A percentile compares a stretch with the other conserved stretches of the same genome.
Conservation (phyloP, 345 rosid genomes). For the Eutrema yunnanense region DNA sequence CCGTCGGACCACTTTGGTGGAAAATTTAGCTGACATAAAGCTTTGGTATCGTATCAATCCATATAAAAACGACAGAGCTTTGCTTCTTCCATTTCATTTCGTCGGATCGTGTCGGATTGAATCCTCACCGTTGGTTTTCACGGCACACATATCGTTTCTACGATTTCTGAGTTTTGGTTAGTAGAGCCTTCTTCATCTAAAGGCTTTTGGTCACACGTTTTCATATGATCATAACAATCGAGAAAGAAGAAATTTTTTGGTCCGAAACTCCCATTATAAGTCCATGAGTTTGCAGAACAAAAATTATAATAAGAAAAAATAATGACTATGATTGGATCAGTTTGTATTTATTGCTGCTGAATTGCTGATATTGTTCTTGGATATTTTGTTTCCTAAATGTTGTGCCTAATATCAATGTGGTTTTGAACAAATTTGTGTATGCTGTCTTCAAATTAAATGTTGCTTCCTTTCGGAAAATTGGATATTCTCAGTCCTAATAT, state of each 20-base stretch:
- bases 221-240: background rate
- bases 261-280: background rate
- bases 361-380: background rate
- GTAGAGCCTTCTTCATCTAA: background rate
- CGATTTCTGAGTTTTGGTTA: background rate
- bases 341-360: background rate
- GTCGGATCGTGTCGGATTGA: background rate
- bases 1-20: slow-evolving; percentile 29
- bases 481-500: too few relatives aligned
- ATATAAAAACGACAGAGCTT: slow-evolving; percentile 16
- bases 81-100: slow-evolving; percentile 9
- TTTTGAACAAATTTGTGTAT: too few relatives aligned
- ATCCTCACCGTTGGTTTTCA: slow-evolving; percentile 15
- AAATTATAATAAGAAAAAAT: background rate
- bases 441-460: too few relatives aligned
- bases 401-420: too few relatives aligned
- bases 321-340: background rate
- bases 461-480: too few relatives aligned
- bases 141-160: background rate
- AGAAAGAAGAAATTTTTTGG: background rate
- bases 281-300: background rate
- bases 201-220: slow-evolving; percentile 8
- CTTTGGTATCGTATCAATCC: slow-evolving; percentile 13
- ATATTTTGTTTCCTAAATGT: too few relatives aligned
- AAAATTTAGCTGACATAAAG: slow-evolving; percentile 24